phyloP scores from a whole-genome alignment of 179 eudicot genomes.

The Silene coronaria region DNA sequence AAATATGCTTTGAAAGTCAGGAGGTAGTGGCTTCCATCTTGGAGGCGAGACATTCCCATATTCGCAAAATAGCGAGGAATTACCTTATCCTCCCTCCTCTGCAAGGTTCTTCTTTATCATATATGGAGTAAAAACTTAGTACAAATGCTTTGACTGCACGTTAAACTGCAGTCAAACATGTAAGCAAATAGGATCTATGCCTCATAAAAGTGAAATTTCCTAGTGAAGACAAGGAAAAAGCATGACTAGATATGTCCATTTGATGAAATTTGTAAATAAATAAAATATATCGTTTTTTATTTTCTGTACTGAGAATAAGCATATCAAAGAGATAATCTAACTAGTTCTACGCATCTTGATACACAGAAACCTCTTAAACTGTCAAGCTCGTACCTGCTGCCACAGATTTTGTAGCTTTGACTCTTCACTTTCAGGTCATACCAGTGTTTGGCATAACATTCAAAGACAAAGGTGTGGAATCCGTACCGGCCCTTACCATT shows the following conservation, averaged over 20 bases:
- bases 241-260: background rate
- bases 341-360: background rate
- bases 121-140: background rate
- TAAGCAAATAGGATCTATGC: background rate
- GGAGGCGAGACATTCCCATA: background rate
- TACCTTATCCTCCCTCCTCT: background rate
- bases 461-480: background rate
- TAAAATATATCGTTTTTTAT: too few relatives aligned
- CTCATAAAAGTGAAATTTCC: background rate
- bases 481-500: background rate
- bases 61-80: background rate
- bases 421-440: background rate
- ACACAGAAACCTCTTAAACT: too few relatives aligned
- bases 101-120: too few relatives aligned
- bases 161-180: conserved; percentile 4
- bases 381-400: too few relatives aligned
- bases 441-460: background rate
- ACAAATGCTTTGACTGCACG: background rate
- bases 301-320: background rate
- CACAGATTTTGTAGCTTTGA: background rate
- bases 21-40: background rate
- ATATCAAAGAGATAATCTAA: background rate
- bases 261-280: background rate
- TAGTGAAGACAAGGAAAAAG: background rate
- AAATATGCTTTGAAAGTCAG: background rate